Conservation (phyloP, 371 early-diverging fungal species). For the Mitosporidium daphniae region DNA sequence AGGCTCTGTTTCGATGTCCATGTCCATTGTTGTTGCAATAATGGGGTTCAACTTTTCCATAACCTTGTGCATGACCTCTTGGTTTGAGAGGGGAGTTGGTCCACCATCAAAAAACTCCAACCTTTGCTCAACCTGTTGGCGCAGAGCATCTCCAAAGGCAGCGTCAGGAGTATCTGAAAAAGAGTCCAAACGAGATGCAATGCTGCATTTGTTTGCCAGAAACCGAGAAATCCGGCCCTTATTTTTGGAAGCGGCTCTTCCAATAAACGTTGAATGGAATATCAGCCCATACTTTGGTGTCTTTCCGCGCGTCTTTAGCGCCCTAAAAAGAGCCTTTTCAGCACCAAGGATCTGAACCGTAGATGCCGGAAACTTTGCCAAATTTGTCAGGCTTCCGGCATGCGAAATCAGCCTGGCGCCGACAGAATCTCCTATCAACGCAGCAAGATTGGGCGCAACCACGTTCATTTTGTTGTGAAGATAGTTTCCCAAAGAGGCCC, state of each 20-base stretch:
- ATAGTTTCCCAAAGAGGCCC: conserved; percentile 48
- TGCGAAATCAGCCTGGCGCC: conserved; percentile 75
- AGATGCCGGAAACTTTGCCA: conserved; percentile 77
- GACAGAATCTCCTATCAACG: conserved; percentile 76
- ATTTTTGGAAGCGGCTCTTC: conserved; percentile 64
- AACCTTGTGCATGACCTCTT: conserved; percentile 60
- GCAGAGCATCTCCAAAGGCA: conserved; percentile 74
- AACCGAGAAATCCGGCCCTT: conserved; percentile 90
- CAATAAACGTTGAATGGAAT: conserved; percentile 74
- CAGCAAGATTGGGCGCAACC: conserved; percentile 86
- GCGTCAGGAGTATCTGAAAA: conserved; percentile 47
- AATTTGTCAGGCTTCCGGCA: conserved; percentile 77
- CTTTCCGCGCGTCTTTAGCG: conserved; percentile 77
- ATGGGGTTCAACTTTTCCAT: conserved; percentile 9
- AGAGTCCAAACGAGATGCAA: conserved; percentile 87
- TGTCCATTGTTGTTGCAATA: background rate
- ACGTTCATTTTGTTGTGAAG: conserved; percentile 64
- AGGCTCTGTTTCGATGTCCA: background rate
- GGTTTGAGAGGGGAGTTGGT: conserved; percentile 45
- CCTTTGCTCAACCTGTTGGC: conserved; percentile 72
- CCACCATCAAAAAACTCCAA: conserved; percentile 61
- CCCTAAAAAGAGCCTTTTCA: conserved; percentile 87
- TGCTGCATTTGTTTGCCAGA: conserved; percentile 85
- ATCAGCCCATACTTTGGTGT: conserved; percentile 96
- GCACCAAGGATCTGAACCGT: conserved; percentile 96